Evolutionary conservation across 2,329 filamentous ascomycete genomes (phyloP), one percentile per base, ranked within the genome.

Genomic region (Myriosclerotinia curreyana): DNA sequence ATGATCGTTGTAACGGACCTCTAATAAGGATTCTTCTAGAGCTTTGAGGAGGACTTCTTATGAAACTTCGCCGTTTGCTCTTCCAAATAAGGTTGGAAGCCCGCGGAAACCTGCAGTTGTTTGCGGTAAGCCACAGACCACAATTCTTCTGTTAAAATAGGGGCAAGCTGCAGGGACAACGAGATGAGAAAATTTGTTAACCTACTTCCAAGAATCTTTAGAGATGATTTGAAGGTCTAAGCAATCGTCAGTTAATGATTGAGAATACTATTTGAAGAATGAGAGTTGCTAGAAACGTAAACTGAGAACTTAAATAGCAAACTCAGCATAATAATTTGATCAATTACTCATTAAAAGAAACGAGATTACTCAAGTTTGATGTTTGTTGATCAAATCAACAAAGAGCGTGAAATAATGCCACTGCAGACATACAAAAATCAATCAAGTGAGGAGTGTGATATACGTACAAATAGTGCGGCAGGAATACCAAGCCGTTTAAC

Each of bases 61-160:
- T 64, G 60, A 56, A 42, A 56, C 17, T 63, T 34, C 62, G 48
- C 65, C 68, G 70, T 72, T 72, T 71, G 70, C 61, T 66, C 50
- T 60, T 51, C 61, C 66, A 67, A 69, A 69, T 69, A 64, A 66
- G 64, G 64, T 65, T 64, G 61, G 31, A 42, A 55, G 61, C 55
- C 48, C 31, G 59, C 66, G 70, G 67, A 12, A 61, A 49, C 25
- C 60, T 70, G 69, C 70, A 71, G 67, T 62, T 64, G 69, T 67
- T 67, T 68, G 50, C 51, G 48, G 66, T 31, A 50, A 49, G 56
- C 22, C 66, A 64, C 67, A 70, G 66, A 60, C 68, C 68, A 69
- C 53, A 51, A 58, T 34, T 22, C 38, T 66, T 60, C 60, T 59
- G 61, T 40, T 64, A 46, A 62, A 54, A 25, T 36, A 66, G 62